phyloP scores from a whole-genome alignment of 2,329 filamentous ascomycete genomes.

The Dactylellina leptospora region DNA sequence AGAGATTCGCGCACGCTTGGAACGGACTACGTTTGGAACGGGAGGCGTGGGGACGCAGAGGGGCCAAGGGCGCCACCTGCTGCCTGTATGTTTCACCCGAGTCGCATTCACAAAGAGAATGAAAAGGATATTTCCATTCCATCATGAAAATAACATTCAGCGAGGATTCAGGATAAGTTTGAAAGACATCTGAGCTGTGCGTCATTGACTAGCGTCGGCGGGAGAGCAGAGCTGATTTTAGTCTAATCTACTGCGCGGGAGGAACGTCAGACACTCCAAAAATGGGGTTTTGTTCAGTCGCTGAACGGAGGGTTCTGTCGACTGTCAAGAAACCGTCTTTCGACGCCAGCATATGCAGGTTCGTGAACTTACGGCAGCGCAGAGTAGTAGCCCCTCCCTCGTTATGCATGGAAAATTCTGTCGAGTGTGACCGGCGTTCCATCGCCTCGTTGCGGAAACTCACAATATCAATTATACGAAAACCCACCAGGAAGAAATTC shows the following conservation, averaged over 20 bases:
- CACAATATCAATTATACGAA: background rate
- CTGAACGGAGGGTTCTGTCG: slow-evolving; percentile 9
- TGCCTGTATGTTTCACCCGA: slow-evolving; percentile 47
- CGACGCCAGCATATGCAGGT: slow-evolving; percentile 14
- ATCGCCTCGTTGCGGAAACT: slow-evolving; percentile 21
- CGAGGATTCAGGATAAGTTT: too few species aligned
- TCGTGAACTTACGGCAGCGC: slow-evolving; percentile 2
- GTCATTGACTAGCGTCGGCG: too few species aligned
- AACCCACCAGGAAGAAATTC: slow-evolving; percentile 12
- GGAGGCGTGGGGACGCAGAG: slow-evolving; percentile 14
- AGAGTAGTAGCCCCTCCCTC: background rate
- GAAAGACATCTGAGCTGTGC: too few species aligned
- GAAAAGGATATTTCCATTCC: too few species aligned
- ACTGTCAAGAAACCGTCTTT: background rate
- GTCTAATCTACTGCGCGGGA: too few species aligned
- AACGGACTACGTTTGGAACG: slow-evolving; percentile 29
- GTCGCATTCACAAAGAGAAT: slow-evolving; percentile 17
- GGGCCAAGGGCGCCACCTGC: slow-evolving; percentile 40
- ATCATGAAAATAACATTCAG: too few species aligned
- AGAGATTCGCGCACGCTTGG: slow-evolving; percentile 4
- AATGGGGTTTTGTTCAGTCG: background rate
- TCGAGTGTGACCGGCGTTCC: background rate
- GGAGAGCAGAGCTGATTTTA: too few species aligned
- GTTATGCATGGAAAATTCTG: slow-evolving; percentile 26
- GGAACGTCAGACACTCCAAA: too few species aligned